Evolutionary conservation across 2,329 filamentous ascomycete genomes (phyloP), one percentile per base, ranked within the genome.

Genomic region (Ophiocordyceps australis): DNA sequence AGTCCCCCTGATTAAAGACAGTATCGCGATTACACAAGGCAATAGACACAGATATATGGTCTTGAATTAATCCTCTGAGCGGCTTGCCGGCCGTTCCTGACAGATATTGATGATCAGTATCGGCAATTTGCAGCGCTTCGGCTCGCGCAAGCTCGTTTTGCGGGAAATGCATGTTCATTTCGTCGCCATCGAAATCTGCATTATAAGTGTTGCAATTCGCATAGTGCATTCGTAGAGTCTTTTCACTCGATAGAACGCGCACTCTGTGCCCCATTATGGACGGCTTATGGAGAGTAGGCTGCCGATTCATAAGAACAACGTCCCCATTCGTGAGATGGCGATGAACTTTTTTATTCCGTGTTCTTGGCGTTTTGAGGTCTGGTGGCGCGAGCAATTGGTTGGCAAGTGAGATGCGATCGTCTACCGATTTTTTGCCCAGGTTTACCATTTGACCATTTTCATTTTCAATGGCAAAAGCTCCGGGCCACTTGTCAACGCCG

Each of bases 81-180:
- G 89, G 89, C 43, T 93, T 92, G 29, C 89, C 89, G 11, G 82
- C 80, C 4, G 89, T 98, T 13, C 78, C 81, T 18, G 85, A 92
- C 19, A 98, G 66, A 46, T 98, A 98, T 42, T 98, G 89, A 43
- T 94, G 85, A 46, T 98, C 86, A 3, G 89, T 94, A 46, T 95
- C 86, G 20, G 89, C 89, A 40, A 98, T 75, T 38, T 83, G 80
- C 37, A 92, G 65, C 3, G 89, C 89, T 54, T 98, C 89, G 3
- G 86, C 80, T 38, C 89, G 68, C 11, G 89, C 89, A 35, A 95
- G 63, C 46, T 95, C 91, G 38, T 93, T 95, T 41, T 98, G 89
- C 2, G 89, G 89, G 43, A 98, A 95, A 53, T 98, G 89, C 85
- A 98, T 91, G 50, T 98, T 98, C 89, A 98, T 98, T 52, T 98